phyloP scores from a whole-genome alignment of 1,284 basidiomycete species.

The Cryptococcus amylolentus region DNA sequence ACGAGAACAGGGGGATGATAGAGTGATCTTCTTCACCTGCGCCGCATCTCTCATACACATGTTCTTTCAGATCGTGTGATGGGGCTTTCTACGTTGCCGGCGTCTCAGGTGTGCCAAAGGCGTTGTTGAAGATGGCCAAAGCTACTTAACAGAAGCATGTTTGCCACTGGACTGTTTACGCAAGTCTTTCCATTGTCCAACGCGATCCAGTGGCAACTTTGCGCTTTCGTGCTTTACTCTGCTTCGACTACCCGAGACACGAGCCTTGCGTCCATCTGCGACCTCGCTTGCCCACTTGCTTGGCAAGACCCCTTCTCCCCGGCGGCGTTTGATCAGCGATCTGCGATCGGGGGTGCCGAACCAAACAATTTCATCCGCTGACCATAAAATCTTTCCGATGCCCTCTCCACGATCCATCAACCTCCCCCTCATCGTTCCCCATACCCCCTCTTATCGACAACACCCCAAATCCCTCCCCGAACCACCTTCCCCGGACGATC shows the following conservation, averaged over 20 bases:
- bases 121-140: background rate
- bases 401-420: constrained; percentile 9
- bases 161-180: background rate
- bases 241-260: background rate
- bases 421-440: constrained; percentile 10
- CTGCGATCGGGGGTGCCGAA: background rate
- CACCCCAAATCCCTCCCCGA: constrained; percentile 6
- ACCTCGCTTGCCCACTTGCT: background rate
- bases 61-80: no score
- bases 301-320: background rate
- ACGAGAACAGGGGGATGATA: background rate
- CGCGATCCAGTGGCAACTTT: background rate
- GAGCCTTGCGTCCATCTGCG: background rate
- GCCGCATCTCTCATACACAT: no score
- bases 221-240: background rate
- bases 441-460: constrained; percentile 4
- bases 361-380: background rate
- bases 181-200: background rate
- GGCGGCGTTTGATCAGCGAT: background rate
- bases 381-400: background rate
- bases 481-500: constrained; percentile 7
- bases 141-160: background rate
- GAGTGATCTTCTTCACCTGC: no score
- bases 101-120: background rate
- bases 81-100: no score